Evolutionary conservation across 805 yeast genomes (phyloP).

Genomic region (Sugiyamaella americana): DNA sequence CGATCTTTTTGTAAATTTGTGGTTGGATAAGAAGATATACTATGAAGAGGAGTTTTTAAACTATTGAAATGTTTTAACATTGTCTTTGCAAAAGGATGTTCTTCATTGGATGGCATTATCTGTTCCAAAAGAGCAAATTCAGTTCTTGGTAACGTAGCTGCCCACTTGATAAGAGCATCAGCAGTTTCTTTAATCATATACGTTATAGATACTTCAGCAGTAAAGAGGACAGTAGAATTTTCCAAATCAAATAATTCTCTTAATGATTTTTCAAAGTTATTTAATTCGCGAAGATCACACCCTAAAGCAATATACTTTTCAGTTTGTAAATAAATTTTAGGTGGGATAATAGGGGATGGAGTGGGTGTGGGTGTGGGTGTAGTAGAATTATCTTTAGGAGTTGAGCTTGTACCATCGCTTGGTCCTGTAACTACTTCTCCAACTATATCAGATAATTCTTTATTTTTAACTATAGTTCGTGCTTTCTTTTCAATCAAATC

Average conservation of each 20-base stretch:
- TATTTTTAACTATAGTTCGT: constrained; percentile 43
- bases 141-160: constrained; percentile 39
- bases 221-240: constrained; percentile 40
- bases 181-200: constrained; percentile 68
- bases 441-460: constrained; percentile 43
- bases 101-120: constrained; percentile 54
- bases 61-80: constrained; percentile 69
- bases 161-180: constrained; percentile 48
- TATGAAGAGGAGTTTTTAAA: constrained; percentile 60
- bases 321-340: constrained; percentile 24
- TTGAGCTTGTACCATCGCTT: background rate
- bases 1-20: constrained; percentile 44
- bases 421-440: constrained; percentile 33
- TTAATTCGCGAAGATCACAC: constrained; percentile 55
- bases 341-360: background rate
- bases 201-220: constrained; percentile 80
- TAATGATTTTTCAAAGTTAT: constrained; percentile 29
- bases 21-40: constrained; percentile 54
- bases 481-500: constrained; percentile 56
- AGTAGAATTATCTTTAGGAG: too few species aligned
- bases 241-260: constrained; percentile 14
- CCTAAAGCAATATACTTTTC: constrained; percentile 51
- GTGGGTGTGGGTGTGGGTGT: background rate
- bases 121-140: constrained; percentile 70
- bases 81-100: constrained; percentile 64